phyloP scores from a whole-genome alignment of 768 basidiomycete species.

The Mrakia hoshinonis region DNA sequence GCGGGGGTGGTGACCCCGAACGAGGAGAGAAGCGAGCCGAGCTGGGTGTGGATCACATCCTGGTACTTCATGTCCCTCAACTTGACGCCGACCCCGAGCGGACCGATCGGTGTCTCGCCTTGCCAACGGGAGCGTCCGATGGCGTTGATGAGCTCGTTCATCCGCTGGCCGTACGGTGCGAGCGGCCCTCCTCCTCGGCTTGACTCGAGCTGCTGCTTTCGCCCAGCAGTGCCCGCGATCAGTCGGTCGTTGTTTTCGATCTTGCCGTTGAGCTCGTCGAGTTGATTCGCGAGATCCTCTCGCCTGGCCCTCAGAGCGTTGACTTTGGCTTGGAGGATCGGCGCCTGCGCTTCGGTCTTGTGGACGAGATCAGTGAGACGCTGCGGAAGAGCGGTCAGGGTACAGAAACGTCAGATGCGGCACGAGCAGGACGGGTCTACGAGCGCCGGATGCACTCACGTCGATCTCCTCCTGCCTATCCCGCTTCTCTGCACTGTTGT shows the following conservation, averaged over 20 bases:
- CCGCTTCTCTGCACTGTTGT: slow-evolving; percentile 21
- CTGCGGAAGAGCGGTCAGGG: neutral
- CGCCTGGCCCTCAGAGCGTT: neutral
- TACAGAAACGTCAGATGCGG: neutral
- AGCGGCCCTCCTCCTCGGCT: slow-evolving; percentile 31
- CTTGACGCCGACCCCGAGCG: slow-evolving; percentile 69
- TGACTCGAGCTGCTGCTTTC: neutral
- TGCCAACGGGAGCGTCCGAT: slow-evolving; percentile 36
- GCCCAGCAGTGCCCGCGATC: neutral
- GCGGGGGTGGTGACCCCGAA: slow-evolving; percentile 66
- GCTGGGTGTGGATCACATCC: slow-evolving; percentile 53
- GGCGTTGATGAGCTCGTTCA: slow-evolving; percentile 34
- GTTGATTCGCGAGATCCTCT: neutral
- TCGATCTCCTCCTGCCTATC: slow-evolving; percentile 6
- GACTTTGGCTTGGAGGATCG: slow-evolving; percentile 1
- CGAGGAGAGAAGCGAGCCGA: slow-evolving; percentile 54
- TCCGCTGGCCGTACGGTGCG: slow-evolving; percentile 35
- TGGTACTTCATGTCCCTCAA: slow-evolving; percentile 64
- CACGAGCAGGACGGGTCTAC: too few species aligned
- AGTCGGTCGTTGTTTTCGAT: neutral
- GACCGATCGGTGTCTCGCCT: slow-evolving; percentile 43
- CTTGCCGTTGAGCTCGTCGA: neutral
- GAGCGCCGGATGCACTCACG: neutral
- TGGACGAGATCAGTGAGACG: neutral
- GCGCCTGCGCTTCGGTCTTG: slow-evolving; percentile 23